These are phyloP conservation scores for Aspergillus biplanus DNA, from an alignment of 495 filamentous ascomycete species.

Conservation along the genomic window DNA sequence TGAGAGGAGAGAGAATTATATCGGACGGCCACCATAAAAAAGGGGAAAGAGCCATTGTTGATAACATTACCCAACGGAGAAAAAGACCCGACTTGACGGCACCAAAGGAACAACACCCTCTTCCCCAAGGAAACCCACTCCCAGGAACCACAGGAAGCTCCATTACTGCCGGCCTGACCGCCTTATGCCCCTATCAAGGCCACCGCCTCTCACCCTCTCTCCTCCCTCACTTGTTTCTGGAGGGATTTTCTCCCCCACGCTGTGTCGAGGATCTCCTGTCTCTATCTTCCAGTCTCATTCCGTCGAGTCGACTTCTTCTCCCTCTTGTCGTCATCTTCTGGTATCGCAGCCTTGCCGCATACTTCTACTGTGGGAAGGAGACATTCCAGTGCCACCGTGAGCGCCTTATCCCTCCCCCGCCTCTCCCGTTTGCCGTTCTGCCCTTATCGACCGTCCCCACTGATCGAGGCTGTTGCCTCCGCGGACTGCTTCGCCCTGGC, in stretches of 20 bases:
- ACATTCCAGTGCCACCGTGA: constrained; percentile 12
- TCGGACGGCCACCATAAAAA: too few species aligned
- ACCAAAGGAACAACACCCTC: neutral
- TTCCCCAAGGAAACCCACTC: neutral
- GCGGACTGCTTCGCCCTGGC: constrained; percentile 14
- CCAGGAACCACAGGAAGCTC: constrained; percentile 14
- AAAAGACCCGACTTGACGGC: neutral
- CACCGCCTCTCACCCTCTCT: constrained; percentile 16
- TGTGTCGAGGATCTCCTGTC: constrained; percentile 10
- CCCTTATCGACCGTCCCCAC: constrained; percentile 27
- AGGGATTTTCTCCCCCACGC: constrained; percentile 14
- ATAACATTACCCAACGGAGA: neutral
- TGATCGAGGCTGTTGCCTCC: constrained; percentile 28
- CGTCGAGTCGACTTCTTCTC: constrained; percentile 7
- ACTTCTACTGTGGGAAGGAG: constrained; percentile 8
- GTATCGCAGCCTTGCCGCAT: neutral
- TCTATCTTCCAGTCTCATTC: constrained; percentile 6
- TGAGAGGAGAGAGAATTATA: constrained; percentile 4
- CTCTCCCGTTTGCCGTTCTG: constrained; percentile 11
- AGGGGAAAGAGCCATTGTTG: neutral
- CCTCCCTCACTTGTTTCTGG: constrained; percentile 4
- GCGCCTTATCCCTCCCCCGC: constrained; percentile 10
- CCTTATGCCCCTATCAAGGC: constrained; percentile 14
- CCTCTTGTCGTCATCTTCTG: neutral
- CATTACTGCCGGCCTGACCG: constrained; percentile 29